Percentiles rank a stretch among this genome's conserved stretches.
These are phyloP conservation scores for Fusarium ramigenum DNA, from an alignment of 2,329 filamentous ascomycete genomes.

Conservation along the genomic window DNA sequence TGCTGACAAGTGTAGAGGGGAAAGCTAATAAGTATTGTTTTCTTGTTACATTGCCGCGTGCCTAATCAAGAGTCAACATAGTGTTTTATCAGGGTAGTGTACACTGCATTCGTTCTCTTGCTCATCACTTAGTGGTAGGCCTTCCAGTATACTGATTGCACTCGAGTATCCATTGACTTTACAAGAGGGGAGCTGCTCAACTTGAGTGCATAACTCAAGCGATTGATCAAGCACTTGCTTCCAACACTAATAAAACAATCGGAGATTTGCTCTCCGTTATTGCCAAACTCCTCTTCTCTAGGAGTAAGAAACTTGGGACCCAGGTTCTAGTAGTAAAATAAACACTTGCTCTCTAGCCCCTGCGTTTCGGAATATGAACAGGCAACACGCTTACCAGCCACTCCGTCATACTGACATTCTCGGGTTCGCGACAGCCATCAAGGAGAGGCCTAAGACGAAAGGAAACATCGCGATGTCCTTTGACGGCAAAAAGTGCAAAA, in stretches of 20 bases:
- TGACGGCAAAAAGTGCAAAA: background rate
- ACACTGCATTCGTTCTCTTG: background rate
- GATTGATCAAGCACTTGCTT: background rate
- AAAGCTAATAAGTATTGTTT: background rate
- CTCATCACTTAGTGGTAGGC: background rate
- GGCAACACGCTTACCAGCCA: background rate
- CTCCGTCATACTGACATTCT: background rate
- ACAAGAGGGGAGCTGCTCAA: no score
- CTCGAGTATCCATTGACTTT: background rate
- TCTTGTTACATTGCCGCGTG: background rate
- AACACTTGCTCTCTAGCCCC: background rate
- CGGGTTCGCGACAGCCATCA: no score
- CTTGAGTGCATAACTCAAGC: background rate
- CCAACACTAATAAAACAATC: background rate
- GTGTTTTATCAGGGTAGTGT: no score
- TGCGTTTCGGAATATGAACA: background rate
- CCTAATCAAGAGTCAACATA: background rate
- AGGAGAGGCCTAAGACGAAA: background rate
- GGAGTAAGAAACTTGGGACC: background rate
- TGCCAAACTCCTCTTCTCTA: background rate
- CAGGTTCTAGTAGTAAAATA: background rate
- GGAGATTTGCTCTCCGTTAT: background rate
- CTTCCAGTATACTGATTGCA: background rate
- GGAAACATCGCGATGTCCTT: fast-evolving
- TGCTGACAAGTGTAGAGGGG: background rate